Conservation (phyloP, 108 stramenopile species). For the Cylindrotheca closterium region DNA sequence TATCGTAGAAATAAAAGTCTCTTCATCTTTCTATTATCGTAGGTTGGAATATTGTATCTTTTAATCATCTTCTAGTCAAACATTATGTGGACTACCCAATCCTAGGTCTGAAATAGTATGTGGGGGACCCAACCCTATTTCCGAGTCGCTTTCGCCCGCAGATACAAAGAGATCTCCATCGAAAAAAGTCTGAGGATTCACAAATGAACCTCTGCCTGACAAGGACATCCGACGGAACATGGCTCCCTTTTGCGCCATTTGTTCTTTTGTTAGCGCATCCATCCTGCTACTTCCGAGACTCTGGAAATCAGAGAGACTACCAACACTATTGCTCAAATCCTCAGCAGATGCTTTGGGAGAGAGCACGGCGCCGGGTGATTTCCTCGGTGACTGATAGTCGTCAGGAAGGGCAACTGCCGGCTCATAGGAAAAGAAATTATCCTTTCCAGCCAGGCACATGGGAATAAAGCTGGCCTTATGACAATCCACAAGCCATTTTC, state of each 20-base stretch:
- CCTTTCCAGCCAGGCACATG: conserved; percentile 73
- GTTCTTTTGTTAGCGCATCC: not conserved
- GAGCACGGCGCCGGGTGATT: no score
- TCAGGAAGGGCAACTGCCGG: conserved; percentile 56
- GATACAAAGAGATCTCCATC: not conserved
- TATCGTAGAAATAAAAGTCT: no score
- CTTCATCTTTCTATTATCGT: no score
- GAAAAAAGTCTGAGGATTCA: not conserved
- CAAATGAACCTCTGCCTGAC: not conserved
- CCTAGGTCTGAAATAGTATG: no score
- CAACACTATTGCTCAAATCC: no score
- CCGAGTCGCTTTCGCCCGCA: not conserved
- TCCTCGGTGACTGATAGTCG: not conserved
- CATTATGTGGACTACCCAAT: no score
- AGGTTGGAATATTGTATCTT: no score
- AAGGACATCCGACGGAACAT: conserved; percentile 6
- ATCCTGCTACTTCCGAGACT: not conserved
- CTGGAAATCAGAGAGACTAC: not conserved
- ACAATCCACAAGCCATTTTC: conserved; percentile 80
- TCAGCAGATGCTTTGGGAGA: no score
- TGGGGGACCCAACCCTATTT: no score
- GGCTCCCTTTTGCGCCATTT: conserved; percentile 3
- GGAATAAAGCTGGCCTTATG: conserved; percentile 89
- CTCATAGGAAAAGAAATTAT: conserved; percentile 64
- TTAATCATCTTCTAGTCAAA: no score